phyloP scores from a whole-genome alignment of 1,284 basidiomycete genomes.

The Neolentinus lepideus region DNA sequence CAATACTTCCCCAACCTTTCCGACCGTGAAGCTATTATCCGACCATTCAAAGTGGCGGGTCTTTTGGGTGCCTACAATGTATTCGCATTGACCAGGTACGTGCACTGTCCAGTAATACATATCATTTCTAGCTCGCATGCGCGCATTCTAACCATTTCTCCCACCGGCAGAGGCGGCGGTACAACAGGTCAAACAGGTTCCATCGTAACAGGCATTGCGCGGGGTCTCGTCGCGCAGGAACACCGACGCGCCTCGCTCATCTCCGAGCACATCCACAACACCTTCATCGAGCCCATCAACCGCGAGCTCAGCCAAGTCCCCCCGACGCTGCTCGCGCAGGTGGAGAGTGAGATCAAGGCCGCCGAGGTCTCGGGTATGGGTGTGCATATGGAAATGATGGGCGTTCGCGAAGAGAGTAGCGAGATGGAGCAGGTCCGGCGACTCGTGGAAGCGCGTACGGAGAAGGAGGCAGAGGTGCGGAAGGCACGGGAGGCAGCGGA shows the following conservation, averaged over 20 bases:
- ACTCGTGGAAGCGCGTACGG: background rate
- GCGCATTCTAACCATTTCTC: background rate
- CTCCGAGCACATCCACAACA: slow-evolving; percentile 4
- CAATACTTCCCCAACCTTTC: slow-evolving; percentile 73
- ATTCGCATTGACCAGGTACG: slow-evolving; percentile 59
- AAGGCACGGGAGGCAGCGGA: background rate
- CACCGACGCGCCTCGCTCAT: slow-evolving; percentile 21
- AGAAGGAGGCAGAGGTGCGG: background rate
- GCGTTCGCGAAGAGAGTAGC: background rate
- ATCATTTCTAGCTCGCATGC: background rate
- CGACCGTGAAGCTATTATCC: slow-evolving; percentile 77
- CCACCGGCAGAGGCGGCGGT: slow-evolving; percentile 68
- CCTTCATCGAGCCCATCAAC: slow-evolving; percentile 39
- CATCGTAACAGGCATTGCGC: slow-evolving; percentile 77
- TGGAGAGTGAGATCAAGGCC: background rate
- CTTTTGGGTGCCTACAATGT: slow-evolving; percentile 91
- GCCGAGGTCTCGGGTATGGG: background rate
- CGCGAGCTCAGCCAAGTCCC: background rate
- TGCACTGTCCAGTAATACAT: background rate
- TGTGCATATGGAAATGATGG: background rate
- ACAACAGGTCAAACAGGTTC: slow-evolving; percentile 90
- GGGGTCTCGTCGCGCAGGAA: slow-evolving; percentile 70
- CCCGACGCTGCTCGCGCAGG: background rate
- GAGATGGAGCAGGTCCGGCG: background rate
- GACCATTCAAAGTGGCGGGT: slow-evolving; percentile 81